Base-by-base conservation (phyloP, 2,329 filamentous ascomycete genomes). In the Colletotrichum paranaense region DNA sequence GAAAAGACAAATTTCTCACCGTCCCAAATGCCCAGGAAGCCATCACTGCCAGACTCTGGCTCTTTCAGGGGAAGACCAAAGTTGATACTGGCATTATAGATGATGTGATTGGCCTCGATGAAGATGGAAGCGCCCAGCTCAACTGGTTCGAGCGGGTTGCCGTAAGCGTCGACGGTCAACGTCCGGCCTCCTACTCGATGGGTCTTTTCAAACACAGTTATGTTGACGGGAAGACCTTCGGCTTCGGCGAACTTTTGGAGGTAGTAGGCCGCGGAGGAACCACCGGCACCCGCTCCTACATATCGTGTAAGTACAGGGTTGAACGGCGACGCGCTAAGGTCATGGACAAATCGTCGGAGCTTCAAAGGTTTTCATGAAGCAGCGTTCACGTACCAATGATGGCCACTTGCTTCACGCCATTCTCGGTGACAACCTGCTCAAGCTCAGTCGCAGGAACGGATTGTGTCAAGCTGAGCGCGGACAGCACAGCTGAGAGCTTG, bases 61-160 rank as follows among this genome's bases (percentile, higher is more conserved):
- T 83, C 83, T n/a, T 81, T 84, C 2, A 90, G 84, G 0, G 85
- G 84, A 4, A 99, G 90, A n/a, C 90, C 90, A 79, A 98, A 95
- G 16, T 90, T 87, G 38, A 88, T 83, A 8, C 90, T 91, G 1
- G 95, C 93, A 67, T 93, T 92, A 77, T 92, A 90, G 52, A 99
- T 88, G 78, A 97, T 98, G 52, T 91, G 86, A 79, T 98, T 99
- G 56, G 93, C 89, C 62, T 92, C 82, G 57, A 98, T 94, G 80
- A 98, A 99, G 77, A 98, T 98, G 74, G 93, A 96, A 12, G 94
- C 97, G 19, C 97, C 97, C 1, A 98, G 87, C 81, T 99, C 97
- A 46, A 98, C 89, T 1, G 93, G 93, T 52, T 92, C 85, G 0
- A 84, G 75, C 1, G 91, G 86, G 77, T 96, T 88, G 75, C 90